Percentiles rank a stretch among this genome's conserved stretches.
Conservation (phyloP, 352 stramenopile genomes). For the Pythium chondricola region DNA sequence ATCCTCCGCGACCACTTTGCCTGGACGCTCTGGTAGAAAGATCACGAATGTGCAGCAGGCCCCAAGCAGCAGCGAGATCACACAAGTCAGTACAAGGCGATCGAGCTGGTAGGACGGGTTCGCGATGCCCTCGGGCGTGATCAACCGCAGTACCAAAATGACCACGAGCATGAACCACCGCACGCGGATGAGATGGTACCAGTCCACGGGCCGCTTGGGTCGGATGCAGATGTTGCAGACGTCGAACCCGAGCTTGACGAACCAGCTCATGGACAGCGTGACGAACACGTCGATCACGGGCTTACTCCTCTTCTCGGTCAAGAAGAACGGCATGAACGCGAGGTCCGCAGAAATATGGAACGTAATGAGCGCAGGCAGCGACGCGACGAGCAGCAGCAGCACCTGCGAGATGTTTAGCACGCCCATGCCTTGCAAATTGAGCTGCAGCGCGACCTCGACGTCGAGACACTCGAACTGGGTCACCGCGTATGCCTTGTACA, state of each 20-base stretch:
- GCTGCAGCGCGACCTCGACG: constrained; percentile 30
- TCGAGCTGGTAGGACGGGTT: constrained; percentile 8
- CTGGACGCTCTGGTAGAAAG: constrained; percentile 21
- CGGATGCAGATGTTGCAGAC: constrained; percentile 29
- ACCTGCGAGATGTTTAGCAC: constrained; percentile 38
- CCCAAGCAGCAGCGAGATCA: constrained; percentile 20
- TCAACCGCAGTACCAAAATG: constrained; percentile 25
- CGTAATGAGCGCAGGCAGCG: constrained; percentile 22
- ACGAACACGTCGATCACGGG: constrained; percentile 25
- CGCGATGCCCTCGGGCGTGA: constrained; percentile 11
- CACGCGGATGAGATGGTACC: constrained; percentile 27
- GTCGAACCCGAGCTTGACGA: constrained; percentile 41
- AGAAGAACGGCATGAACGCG: constrained; percentile 22
- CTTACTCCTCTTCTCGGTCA: constrained; percentile 11
- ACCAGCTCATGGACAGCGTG: constrained; percentile 45
- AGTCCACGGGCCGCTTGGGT: constrained; percentile 22
- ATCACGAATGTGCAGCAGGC: constrained; percentile 21
- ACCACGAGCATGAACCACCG: constrained; percentile 26
- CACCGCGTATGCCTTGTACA: constrained; percentile 23
- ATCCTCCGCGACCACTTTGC: constrained; percentile 24
- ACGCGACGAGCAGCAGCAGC: constrained; percentile 28
- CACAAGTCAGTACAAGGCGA: constrained; percentile 16
- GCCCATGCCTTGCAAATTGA: constrained; percentile 35
- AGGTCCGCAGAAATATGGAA: constrained; percentile 28
- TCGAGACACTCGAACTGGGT: constrained; percentile 33